Percentiles rank a stretch among this genome's conserved stretches.
phyloP scores from a whole-genome alignment of 2,329 filamentous ascomycete genomes.

The Colletotrichum musicola region DNA sequence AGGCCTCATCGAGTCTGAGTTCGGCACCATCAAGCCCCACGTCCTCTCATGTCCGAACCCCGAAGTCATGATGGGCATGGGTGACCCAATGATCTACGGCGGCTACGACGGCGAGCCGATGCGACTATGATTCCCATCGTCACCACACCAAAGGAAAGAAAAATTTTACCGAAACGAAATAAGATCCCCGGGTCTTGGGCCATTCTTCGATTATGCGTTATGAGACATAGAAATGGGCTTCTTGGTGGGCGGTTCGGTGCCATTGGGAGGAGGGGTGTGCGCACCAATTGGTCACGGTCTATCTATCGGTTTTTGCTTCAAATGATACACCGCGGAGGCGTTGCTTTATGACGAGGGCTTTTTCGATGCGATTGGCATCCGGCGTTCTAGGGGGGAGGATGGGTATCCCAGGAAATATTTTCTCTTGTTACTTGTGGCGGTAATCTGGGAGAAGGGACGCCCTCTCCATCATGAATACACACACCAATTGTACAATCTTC shows the following conservation, averaged over 20 bases:
- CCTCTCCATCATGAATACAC: too few relatives aligned
- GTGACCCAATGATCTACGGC: conserved; percentile 70
- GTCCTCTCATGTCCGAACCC: conserved; percentile 64
- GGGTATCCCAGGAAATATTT: neutral
- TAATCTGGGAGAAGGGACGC: neutral
- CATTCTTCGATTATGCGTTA: conserved; percentile 15
- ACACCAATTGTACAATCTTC: neutral
- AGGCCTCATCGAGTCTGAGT: conserved; percentile 64
- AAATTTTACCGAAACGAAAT: neutral
- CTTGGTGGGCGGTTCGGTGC: conserved; percentile 7
- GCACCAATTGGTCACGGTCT: neutral
- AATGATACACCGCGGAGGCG: conserved; percentile 38
- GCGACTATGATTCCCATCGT: conserved; percentile 49
- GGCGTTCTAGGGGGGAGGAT: conserved; percentile 5
- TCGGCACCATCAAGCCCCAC: conserved; percentile 68
- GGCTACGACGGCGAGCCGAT: conserved; percentile 62
- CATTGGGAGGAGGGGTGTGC: neutral
- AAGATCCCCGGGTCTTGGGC: neutral
- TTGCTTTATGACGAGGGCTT: conserved; percentile 24
- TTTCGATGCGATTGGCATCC: neutral
- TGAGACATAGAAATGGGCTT: conserved; percentile 24
- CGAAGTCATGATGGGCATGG: conserved; percentile 69
- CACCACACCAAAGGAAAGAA: neutral
- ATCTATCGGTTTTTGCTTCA: neutral
- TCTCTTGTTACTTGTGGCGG: neutral